These are phyloP conservation scores for Russula foetens DNA, from an alignment of 768 basidiomycete species.

Conservation along the genomic window DNA sequence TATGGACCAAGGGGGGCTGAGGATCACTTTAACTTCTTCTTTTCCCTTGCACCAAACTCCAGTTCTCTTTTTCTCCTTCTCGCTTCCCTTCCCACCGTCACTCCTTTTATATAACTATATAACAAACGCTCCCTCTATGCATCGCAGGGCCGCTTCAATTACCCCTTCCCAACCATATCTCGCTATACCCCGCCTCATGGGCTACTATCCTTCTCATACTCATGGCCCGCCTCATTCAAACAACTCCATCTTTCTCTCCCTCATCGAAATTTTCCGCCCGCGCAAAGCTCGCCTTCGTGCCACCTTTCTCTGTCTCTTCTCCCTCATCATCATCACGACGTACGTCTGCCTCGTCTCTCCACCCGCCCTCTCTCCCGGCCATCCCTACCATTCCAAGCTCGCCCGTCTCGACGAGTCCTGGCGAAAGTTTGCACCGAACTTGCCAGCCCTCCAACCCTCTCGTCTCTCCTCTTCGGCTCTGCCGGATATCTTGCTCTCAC, in stretches of 20 bases:
- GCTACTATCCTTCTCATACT: background rate
- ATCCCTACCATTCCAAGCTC: background rate
- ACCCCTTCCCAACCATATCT: slow-evolving; percentile 4
- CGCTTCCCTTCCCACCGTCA: too few species aligned
- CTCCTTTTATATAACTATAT: slow-evolving; percentile 17
- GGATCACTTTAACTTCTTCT: too few species aligned
- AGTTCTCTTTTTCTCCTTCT: too few species aligned
- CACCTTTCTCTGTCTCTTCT: slow-evolving; percentile 16
- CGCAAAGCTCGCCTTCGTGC: slow-evolving; percentile 15
- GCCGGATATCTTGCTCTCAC: slow-evolving; percentile 40
- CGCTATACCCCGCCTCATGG: background rate
- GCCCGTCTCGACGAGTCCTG: background rate
- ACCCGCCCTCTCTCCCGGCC: background rate
- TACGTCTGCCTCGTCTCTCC: slow-evolving; percentile 18
- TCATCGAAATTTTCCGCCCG: slow-evolving; percentile 12
- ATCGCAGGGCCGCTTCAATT: slow-evolving; percentile 12
- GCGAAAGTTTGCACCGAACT: slow-evolving; percentile 10
- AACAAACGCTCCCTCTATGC: slow-evolving; percentile 7
- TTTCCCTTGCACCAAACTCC: too few species aligned
- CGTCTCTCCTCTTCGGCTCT: slow-evolving; percentile 20
- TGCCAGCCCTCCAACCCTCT: background rate
- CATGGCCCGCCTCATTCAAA: background rate
- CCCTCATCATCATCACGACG: slow-evolving; percentile 7
- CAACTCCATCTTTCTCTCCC: background rate
- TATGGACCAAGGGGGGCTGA: too few species aligned